Conservation (phyloP, 208 protist genomes). For the Wallacemonas rigidus region DNA sequence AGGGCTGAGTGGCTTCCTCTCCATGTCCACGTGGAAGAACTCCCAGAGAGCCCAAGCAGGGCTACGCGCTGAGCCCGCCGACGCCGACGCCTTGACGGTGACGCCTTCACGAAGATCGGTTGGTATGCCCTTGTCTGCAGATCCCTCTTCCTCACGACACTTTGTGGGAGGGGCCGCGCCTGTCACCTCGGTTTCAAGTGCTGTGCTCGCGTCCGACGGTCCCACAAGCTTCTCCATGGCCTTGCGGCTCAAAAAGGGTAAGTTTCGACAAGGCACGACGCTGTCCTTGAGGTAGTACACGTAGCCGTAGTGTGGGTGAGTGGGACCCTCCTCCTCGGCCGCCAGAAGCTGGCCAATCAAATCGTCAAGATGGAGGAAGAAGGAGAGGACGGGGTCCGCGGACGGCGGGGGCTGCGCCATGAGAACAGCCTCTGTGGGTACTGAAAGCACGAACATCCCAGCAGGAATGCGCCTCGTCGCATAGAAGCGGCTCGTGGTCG, state of each 20-base stretch:
- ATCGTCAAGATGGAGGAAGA: conserved; percentile 82
- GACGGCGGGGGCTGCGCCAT: conserved; percentile 64
- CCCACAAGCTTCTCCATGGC: conserved; percentile 42
- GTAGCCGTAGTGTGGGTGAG: conserved; percentile 60
- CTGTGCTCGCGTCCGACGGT: background rate
- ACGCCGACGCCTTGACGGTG: background rate
- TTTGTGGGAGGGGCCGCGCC: too few relatives aligned
- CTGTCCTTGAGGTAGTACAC: conserved; percentile 71
- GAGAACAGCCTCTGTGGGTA: conserved; percentile 71
- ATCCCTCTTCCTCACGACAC: too few relatives aligned
- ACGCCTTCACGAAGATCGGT: background rate
- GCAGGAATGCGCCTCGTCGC: conserved; percentile 61
- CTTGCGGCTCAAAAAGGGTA: conserved; percentile 59
- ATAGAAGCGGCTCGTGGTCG: conserved; percentile 57
- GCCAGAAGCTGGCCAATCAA: conserved; percentile 71
- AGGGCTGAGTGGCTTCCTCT: conserved; percentile 48
- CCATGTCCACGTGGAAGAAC: conserved; percentile 75
- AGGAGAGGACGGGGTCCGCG: conserved; percentile 51
- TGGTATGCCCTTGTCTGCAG: too few relatives aligned
- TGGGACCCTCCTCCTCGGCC: conserved; percentile 38
- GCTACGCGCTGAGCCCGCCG: conserved; percentile 20
- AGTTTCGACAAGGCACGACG: conserved; percentile 65
- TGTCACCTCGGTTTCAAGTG: too few relatives aligned
- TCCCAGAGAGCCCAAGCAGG: conserved; percentile 58
- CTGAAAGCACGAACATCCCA: conserved; percentile 75